Base-by-base conservation (phyloP, 129 eudicot species). In the Escallonia herrerae region DNA sequence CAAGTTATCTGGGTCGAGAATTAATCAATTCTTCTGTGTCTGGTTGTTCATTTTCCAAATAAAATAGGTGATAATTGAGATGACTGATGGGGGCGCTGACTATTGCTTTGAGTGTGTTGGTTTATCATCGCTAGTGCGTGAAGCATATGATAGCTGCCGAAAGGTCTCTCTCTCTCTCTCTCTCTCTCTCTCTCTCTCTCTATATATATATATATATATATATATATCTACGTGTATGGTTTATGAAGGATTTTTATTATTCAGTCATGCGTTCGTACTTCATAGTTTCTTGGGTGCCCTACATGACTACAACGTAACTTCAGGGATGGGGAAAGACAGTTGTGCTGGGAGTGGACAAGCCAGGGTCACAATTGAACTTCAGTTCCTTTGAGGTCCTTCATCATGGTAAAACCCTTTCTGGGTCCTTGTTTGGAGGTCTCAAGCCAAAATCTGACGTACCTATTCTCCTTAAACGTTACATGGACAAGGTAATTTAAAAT, bases 251-350 rank as follows among this genome's bases (percentile, higher is more conserved):
- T n/a, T n/a, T n/a, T n/a, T n/a, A n/a, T n/a, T n/a, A n/a, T n/a
- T n/a, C n/a, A n/a, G n/a, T n/a, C n/a, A n/a, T n/a, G n/a, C n/a
- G n/a, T n/a, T n/a, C n/a, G n/a, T n/a, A n/a, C n/a, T n/a, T n/a
- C n/a, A n/a, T n/a, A n/a, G 7, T 11, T 43, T 62, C 42, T 60
- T 7, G 33, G 5, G 11, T 40, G 5, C 43, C 12, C 46, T 13
- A 40, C 3, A 8, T 37, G 46, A n/a, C n/a, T n/a, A n/a, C n/a
- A n/a, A 59, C 5, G 40, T 47, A 10, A 51, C 14, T 12, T 8
- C 64, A 82, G 87, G 87, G 87, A 13, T 82, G 83, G 80, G 87
- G 87, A 7, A 82, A 82, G 70, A 77, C 83, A 3, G 48, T 82
- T 12, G 75, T 77, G 15, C n/a, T 74, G 13, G 87, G 87, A 22